Conservation (phyloP, 441 rosid genomes). For the Omphalea diandra region DNA sequence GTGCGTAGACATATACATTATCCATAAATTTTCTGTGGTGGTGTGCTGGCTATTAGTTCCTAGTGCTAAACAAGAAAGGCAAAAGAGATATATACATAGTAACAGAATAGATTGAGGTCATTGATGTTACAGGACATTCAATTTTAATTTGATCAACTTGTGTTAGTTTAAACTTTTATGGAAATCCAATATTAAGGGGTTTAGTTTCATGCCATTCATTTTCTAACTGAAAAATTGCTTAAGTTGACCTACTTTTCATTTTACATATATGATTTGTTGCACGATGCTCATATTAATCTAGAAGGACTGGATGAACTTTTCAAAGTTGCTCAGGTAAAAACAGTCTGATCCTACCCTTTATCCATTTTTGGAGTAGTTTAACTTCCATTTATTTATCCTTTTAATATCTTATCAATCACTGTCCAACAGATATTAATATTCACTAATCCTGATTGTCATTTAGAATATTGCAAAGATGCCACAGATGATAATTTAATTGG, state of each 20-base stretch:
- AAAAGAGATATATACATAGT: background rate
- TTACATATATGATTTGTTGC: slow-evolving; percentile 92
- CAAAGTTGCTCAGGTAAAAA: slow-evolving; percentile 93
- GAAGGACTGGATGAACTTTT: slow-evolving; percentile 93
- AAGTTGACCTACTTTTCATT: slow-evolving; percentile 10
- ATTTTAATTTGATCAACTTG: background rate
- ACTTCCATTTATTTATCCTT: background rate
- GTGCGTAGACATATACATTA: background rate
- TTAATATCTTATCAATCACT: background rate
- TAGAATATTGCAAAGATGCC: background rate
- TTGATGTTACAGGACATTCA: background rate
- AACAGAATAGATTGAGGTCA: background rate
- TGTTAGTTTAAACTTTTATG: background rate
- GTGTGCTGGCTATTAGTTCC: background rate
- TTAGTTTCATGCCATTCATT: background rate
- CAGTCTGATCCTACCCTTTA: slow-evolving; percentile 5
- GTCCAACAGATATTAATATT: background rate
- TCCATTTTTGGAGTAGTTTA: background rate
- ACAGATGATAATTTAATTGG: background rate
- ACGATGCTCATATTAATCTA: slow-evolving; percentile 95
- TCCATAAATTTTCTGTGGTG: background rate
- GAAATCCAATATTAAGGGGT: background rate
- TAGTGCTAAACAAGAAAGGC: background rate
- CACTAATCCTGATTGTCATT: slow-evolving; percentile 3
- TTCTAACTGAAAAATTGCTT: slow-evolving; percentile 3